Evolutionary conservation across 2,329 filamentous ascomycete genomes (phyloP).

Genomic region (Biscogniauxia sp.): DNA sequence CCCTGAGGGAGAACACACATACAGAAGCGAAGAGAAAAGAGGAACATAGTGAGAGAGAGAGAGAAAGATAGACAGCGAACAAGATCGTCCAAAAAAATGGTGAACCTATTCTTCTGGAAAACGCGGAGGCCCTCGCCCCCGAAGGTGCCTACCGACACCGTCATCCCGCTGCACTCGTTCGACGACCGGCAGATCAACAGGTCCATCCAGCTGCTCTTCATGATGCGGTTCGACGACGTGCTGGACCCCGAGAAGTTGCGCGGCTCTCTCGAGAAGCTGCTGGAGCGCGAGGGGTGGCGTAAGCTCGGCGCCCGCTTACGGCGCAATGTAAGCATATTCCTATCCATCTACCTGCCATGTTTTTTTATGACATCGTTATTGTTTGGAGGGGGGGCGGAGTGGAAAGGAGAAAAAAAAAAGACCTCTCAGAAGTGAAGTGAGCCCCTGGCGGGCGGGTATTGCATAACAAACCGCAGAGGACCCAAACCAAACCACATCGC

Average conservation of each 20-base stretch:
- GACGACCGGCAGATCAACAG: conserved; percentile 16
- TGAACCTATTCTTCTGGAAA: neutral
- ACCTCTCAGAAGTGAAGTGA: neutral
- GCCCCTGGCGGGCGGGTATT: too few species aligned
- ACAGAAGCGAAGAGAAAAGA: neutral
- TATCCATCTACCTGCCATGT: too few species aligned
- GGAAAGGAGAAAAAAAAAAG: neutral
- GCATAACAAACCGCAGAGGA: too few species aligned
- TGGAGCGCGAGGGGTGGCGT: conserved; percentile 42
- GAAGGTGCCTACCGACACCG: conserved; percentile 7
- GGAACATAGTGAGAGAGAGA: neutral
- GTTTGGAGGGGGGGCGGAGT: too few species aligned
- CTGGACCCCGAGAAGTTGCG: conserved; percentile 40
- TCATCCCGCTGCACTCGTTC: conserved; percentile 15
- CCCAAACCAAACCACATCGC: neutral
- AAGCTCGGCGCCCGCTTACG: conserved; percentile 44
- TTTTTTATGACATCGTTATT: too few species aligned
- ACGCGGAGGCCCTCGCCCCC: neutral
- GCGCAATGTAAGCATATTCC: conserved; percentile 31
- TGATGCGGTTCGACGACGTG: conserved; percentile 28
- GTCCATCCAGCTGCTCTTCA: conserved; percentile 13
- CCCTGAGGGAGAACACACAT: neutral
- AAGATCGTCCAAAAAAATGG: neutral
- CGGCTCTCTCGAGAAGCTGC: conserved; percentile 34
- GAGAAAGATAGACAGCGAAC: neutral